A percentile compares a stretch with the other conserved stretches of the same genome.
Conservation (phyloP, 2,329 filamentous ascomycete genomes). For the Colletotrichum godetiae region DNA sequence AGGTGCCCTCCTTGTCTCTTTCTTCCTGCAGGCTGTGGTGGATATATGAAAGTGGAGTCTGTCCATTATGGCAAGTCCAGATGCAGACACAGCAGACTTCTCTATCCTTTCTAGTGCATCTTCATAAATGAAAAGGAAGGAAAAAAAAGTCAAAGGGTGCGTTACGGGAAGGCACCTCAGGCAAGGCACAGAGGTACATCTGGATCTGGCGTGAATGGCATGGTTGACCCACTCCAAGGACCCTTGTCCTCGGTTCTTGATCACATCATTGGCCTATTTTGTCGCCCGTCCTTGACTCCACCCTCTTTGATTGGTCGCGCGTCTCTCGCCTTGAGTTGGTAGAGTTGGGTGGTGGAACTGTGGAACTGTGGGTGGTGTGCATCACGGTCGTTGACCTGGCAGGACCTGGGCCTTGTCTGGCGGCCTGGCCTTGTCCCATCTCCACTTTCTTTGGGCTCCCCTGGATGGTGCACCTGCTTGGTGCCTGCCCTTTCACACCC, state of each 20-base stretch:
- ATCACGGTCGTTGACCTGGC: constrained; percentile 3
- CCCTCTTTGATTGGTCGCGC: constrained; percentile 6
- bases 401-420: constrained; percentile 22
- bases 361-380: too few relatives aligned
- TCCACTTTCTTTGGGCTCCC: constrained; percentile 33
- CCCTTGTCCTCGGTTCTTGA: constrained; percentile 16
- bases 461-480: constrained; percentile 10
- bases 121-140: background rate
- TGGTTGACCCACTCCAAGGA: background rate
- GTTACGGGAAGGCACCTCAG: background rate
- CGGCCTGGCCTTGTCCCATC: constrained; percentile 12
- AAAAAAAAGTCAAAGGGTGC: background rate
- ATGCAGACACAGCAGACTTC: background rate
- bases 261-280: constrained; percentile 22
- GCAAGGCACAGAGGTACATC: background rate
- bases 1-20: constrained; percentile 2
- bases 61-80: background rate
- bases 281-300: background rate
- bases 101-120: constrained; percentile 2
- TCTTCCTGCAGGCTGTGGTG: background rate
- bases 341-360: constrained; percentile 2
- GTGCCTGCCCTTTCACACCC: constrained; percentile 27
- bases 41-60: background rate
- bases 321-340: constrained; percentile 24
- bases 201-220: background rate